Base-by-base conservation (phyloP, 257 asterid genomes). In the Osmanthus fragrans region DNA sequence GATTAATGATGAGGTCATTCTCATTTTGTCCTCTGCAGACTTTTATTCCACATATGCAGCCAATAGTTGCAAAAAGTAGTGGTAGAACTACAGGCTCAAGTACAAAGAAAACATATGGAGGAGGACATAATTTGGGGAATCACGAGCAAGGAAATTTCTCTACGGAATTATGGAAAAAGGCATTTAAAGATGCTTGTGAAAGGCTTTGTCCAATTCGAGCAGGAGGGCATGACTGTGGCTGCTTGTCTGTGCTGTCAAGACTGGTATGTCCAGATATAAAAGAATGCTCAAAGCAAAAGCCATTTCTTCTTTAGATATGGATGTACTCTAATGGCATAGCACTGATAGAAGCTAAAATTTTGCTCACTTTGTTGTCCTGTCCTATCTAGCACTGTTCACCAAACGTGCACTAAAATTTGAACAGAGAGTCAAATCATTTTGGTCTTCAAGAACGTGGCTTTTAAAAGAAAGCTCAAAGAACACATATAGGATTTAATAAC, bases 11-110 rank as follows among this genome's bases (percentile, higher is more conserved):
- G 45, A 73, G 76, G n/a, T 63, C 7, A 63, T 63, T 63, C 64
- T 79, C 25, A 19, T 69, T 75, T 72, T 73, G 33, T 75, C 60
- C 25, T 33, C 40, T 87, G 86, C 94, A 93, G 99, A 92, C 91
- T 67, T 88, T 96, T 78, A 96, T 96, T 19, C 99, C 98, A 13
- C 94, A 90, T 75, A 96, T 96, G 99, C 99, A 93, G 83, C 86
- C 92, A 27, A 39, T 88, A 21, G 90, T 80, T 78, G 87, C 94
- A 70, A 93, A 85, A 78, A 54, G 70, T 64, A 80, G 83, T 70
- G 81, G 78, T 65, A 83, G 78, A 42, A 79, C 80, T 74, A 77
- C 83, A 73, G 75, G 78, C 51, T 76, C 88, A 25, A 81, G 78
- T 74, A 47, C 89, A 56, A 90, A 84, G 82, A 91, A 85, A 80